phyloP scores from a whole-genome alignment of 805 yeast species.

The Candida insectalens region DNA sequence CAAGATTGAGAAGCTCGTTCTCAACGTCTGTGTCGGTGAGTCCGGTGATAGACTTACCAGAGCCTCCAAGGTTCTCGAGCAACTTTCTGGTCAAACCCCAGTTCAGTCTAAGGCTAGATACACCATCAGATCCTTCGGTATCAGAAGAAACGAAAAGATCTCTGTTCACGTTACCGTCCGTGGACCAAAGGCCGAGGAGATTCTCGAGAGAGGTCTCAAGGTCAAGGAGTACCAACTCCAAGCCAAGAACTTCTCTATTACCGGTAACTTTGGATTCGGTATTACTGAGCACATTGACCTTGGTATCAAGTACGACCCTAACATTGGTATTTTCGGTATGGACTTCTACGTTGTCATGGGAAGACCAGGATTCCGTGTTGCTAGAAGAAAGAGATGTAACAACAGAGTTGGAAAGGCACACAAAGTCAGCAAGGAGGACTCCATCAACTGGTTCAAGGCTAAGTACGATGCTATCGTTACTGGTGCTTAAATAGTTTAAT shows the following conservation, averaged over 20 bases:
- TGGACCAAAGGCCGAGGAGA: conserved; percentile 99
- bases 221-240: conserved; percentile 98
- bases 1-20: conserved; percentile 98
- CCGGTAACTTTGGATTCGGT: conserved; percentile 99
- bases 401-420: conserved; percentile 86
- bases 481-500: conserved; percentile 50
- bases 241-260: conserved; percentile 90
- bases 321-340: conserved; percentile 99
- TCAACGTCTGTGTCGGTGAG: conserved; percentile 99
- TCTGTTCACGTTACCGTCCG: conserved; percentile 99
- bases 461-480: conserved; percentile 98
- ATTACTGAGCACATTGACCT: conserved; percentile 98
- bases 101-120: conserved; percentile 99
- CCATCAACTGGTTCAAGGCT: conserved; percentile 98
- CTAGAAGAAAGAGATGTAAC: conserved; percentile 96
- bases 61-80: conserved; percentile 99
- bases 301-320: conserved; percentile 99
- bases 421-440: conserved; percentile 85
- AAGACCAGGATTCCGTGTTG: conserved; percentile 98
- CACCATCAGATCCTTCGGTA: conserved; percentile 99
- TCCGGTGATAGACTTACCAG: conserved; percentile 99
- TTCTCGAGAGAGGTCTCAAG: conserved; percentile 98
- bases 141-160: conserved; percentile 99
- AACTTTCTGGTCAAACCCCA: conserved; percentile 99
- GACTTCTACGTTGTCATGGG: conserved; percentile 99